A percentile compares a stretch with the other conserved stretches of the same genome.
These are phyloP conservation scores for Didymosphaeria variabile DNA, from an alignment of 2,329 filamentous ascomycete species.

Conservation along the genomic window DNA sequence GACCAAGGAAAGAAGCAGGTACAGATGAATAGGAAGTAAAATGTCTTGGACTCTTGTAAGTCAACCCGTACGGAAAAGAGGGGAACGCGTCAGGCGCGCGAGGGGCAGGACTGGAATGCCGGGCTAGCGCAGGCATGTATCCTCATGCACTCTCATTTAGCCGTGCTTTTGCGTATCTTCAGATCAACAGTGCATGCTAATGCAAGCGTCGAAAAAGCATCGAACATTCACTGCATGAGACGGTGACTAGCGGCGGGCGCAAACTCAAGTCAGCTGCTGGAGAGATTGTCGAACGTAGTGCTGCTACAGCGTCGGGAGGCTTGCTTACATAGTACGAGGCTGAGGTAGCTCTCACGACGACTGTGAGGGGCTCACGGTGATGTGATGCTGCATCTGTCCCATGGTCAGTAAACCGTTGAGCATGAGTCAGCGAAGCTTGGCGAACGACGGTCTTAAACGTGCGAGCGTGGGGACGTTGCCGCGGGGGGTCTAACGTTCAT, in stretches of 20 bases:
- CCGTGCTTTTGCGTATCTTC: not conserved
- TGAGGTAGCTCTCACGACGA: not conserved
- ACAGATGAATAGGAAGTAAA: not conserved
- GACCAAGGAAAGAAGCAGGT: not conserved
- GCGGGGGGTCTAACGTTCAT: not conserved
- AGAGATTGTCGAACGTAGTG: not conserved
- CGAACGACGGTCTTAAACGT: not conserved
- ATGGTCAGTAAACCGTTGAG: not conserved
- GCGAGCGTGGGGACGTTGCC: not conserved
- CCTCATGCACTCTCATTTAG: not conserved
- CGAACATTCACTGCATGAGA: not conserved
- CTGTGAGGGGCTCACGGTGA: not conserved
- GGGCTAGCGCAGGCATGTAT: constrained; percentile 8
- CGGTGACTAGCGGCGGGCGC: not conserved
- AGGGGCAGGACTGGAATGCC: constrained; percentile 6
- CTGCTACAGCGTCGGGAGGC: not conserved
- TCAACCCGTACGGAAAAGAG: not conserved
- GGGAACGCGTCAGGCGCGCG: not conserved
- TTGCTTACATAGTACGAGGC: not conserved
- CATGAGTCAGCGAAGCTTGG: constrained; percentile 1
- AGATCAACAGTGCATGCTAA: not conserved
- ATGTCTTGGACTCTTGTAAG: not conserved
- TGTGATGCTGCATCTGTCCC: not conserved
- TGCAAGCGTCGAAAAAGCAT: not conserved
- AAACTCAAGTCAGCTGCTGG: not conserved